phyloP scores from a whole-genome alignment of 306 rosid genomes.

The Rosa multiflora region DNA sequence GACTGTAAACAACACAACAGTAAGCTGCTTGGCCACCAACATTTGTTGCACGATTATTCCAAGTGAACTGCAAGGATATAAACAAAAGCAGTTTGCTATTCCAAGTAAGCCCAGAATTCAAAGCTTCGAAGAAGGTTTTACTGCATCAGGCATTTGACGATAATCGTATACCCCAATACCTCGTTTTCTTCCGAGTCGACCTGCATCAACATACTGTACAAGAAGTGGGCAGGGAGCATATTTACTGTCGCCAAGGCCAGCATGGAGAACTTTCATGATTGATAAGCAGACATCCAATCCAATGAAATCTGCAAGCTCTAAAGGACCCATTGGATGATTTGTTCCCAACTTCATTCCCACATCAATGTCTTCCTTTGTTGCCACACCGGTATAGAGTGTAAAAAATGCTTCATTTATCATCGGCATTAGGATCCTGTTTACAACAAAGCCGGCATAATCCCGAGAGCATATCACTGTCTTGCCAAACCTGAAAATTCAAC shows the following conservation, averaged over 20 bases:
- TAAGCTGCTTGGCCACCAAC: not conserved
- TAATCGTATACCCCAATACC: constrained; percentile 85
- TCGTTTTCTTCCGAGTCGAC: constrained; percentile 75
- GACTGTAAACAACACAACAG: not conserved
- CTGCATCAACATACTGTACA: constrained; percentile 83
- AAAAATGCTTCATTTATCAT: constrained; percentile 92
- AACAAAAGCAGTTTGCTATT: not conserved
- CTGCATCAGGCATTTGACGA: constrained; percentile 23
- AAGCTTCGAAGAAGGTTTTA: constrained; percentile 53
- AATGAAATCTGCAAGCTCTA: constrained; percentile 93
- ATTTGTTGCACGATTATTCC: not conserved
- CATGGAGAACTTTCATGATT: constrained; percentile 84
- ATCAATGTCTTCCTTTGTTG: constrained; percentile 88
- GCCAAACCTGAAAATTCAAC: constrained; percentile 38
- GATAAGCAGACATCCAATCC: constrained; percentile 93
- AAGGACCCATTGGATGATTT: constrained; percentile 96
- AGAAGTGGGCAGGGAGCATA: constrained; percentile 93
- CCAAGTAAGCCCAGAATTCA: constrained; percentile 12
- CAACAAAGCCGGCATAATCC: constrained; percentile 85
- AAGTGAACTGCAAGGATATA: not conserved
- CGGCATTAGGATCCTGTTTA: constrained; percentile 85
- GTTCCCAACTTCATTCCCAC: constrained; percentile 91
- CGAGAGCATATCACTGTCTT: constrained; percentile 56
- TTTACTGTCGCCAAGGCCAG: constrained; percentile 79
- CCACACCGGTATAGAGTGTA: constrained; percentile 68